These are phyloP conservation scores for Meira miltonrushii DNA, from an alignment of 1,284 basidiomycete species.

Conservation along the genomic window DNA sequence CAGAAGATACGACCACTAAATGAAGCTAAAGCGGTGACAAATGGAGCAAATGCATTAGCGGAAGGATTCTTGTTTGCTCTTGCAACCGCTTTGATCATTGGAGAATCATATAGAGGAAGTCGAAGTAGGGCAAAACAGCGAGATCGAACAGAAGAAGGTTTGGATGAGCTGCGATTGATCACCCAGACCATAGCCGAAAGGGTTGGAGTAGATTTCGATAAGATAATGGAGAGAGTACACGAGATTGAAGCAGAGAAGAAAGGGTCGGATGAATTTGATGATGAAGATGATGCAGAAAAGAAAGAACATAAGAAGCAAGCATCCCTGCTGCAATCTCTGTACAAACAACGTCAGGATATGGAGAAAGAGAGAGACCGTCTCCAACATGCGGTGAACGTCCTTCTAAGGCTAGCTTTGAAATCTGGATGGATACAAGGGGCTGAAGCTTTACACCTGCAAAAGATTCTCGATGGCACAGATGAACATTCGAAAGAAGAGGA, in stretches of 20 bases:
- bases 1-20: constrained; percentile 47
- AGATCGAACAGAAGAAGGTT: constrained; percentile 36
- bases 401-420: constrained; percentile 31
- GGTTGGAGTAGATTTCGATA: constrained; percentile 24
- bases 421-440: constrained; percentile 34
- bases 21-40: constrained; percentile 32
- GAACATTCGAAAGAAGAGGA: no score
- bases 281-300: constrained; percentile 5
- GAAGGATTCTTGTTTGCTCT: constrained; percentile 45
- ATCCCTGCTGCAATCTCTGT: background rate
- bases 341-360: background rate
- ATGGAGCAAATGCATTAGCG: constrained; percentile 6
- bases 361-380: constrained; percentile 27
- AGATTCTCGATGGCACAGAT: constrained; percentile 23
- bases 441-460: constrained; percentile 32
- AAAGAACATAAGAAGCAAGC: background rate
- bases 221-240: background rate
- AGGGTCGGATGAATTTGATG: background rate
- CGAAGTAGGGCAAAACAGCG: constrained; percentile 41
- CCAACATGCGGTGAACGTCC: constrained; percentile 32
- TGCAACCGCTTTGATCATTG: constrained; percentile 44
- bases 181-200: background rate
- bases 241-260: constrained; percentile 1
- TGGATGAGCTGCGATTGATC: constrained; percentile 23
- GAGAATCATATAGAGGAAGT: constrained; percentile 42